Evolutionary conservation across 352 stramenopile species (phyloP).

Genomic region (Pythium scleroteichum): DNA sequence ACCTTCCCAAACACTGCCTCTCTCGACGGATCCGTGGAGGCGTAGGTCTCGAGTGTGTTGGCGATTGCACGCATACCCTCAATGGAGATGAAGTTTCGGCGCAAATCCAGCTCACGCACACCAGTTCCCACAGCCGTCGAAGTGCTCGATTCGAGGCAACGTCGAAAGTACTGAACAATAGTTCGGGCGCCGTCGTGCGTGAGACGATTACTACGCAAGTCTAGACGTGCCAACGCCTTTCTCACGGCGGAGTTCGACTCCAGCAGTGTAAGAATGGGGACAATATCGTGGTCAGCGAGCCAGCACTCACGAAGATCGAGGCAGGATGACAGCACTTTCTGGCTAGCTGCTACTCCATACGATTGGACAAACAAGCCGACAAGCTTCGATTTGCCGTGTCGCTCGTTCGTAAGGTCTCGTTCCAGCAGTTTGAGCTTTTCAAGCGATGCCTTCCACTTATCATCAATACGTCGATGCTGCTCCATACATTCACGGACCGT

Average conservation of each 20-base stretch:
- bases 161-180: constrained; percentile 35
- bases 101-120: constrained; percentile 58
- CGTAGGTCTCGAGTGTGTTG: constrained; percentile 44
- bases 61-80: constrained; percentile 62
- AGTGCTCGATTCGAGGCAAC: not conserved
- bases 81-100: constrained; percentile 70
- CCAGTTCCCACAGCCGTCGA: constrained; percentile 20
- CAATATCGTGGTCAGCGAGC: constrained; percentile 53
- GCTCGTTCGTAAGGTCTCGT: constrained; percentile 41
- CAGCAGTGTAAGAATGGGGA: constrained; percentile 42
- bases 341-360: constrained; percentile 16
- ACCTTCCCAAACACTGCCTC: constrained; percentile 36
- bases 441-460: constrained; percentile 32
- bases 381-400: constrained; percentile 50
- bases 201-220: constrained; percentile 62
- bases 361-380: constrained; percentile 37
- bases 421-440: constrained; percentile 40
- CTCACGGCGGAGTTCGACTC: constrained; percentile 22
- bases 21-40: not conserved
- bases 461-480: constrained; percentile 37
- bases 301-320: constrained; percentile 56
- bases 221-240: constrained; percentile 33
- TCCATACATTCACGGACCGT: constrained; percentile 40
- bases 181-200: constrained; percentile 48
- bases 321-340: constrained; percentile 5